phyloP scores from a whole-genome alignment of 805 yeast genomes.

The Komagataella pastoris region DNA sequence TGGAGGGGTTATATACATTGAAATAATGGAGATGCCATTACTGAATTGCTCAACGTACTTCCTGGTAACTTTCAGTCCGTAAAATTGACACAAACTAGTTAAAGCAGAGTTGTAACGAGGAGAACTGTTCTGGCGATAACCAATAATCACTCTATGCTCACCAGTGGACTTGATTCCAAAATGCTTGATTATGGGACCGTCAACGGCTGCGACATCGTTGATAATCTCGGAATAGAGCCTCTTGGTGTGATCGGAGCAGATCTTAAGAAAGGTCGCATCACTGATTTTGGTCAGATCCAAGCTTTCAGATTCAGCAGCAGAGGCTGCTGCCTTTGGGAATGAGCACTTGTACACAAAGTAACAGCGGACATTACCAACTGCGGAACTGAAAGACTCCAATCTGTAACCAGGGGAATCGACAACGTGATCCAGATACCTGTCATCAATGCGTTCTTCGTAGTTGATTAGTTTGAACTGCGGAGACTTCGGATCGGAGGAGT shows the following conservation, averaged over 20 bases:
- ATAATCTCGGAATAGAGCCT: constrained; percentile 62
- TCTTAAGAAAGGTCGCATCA: constrained; percentile 64
- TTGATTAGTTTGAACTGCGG: constrained; percentile 24
- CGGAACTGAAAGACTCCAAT: constrained; percentile 69
- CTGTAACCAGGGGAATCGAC: constrained; percentile 34
- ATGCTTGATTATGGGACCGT: constrained; percentile 90
- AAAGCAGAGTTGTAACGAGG: constrained; percentile 82
- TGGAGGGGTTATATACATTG: constrained; percentile 68
- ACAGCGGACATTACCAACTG: constrained; percentile 41
- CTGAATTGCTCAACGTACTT: constrained; percentile 91
- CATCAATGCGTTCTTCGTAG: constrained; percentile 72
- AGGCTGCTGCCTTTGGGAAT: constrained; percentile 21
- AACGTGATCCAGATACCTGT: constrained; percentile 53
- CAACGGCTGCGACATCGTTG: constrained; percentile 50
- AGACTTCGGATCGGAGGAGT: constrained; percentile 45
- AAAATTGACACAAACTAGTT: constrained; percentile 76
- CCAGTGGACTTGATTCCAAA: constrained; percentile 66
- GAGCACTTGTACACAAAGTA: constrained; percentile 74
- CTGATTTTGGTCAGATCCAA: constrained; percentile 56
- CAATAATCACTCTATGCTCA: constrained; percentile 82
- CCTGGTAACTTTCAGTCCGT: constrained; percentile 71
- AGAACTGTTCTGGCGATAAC: constrained; percentile 73
- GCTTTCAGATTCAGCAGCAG: constrained; percentile 18
- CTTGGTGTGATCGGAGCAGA: constrained; percentile 73
- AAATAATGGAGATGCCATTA: constrained; percentile 76